Conservation (phyloP, 2,329 filamentous ascomycete species). For the Colletotrichum zoysiae region DNA sequence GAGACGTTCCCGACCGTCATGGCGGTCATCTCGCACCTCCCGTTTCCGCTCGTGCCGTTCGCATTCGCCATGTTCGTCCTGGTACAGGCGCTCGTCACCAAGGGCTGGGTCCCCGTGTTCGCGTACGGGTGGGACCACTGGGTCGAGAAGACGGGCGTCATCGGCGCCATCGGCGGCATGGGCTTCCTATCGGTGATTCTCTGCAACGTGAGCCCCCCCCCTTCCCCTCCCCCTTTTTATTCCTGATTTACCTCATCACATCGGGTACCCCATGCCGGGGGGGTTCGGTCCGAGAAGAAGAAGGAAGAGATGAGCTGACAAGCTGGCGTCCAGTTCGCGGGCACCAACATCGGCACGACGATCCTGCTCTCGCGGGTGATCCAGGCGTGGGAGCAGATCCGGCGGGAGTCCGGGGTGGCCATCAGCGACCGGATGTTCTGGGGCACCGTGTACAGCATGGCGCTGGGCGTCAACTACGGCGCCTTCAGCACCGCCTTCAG, state of each 20-base stretch:
- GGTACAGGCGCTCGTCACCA: constrained; percentile 78
- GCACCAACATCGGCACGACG: constrained; percentile 82
- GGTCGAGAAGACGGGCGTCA: constrained; percentile 76
- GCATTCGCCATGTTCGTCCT: constrained; percentile 81
- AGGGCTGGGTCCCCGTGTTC: constrained; percentile 81
- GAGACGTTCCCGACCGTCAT: constrained; percentile 79
- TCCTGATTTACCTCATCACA: too few relatives aligned
- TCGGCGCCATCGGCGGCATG: constrained; percentile 79
- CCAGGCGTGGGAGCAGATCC: constrained; percentile 75
- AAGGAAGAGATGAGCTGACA: constrained; percentile 35
- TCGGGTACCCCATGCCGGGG: too few relatives aligned
- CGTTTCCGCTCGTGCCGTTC: constrained; percentile 77
- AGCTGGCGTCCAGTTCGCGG: constrained; percentile 69
- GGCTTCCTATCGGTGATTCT: constrained; percentile 77
- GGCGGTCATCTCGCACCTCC: constrained; percentile 74
- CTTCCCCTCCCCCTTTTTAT: constrained; percentile 39
- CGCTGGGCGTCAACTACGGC: constrained; percentile 80
- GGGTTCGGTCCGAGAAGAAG: not conserved
- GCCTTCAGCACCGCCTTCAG: constrained; percentile 81
- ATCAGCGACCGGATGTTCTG: constrained; percentile 77
- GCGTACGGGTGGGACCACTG: constrained; percentile 81
- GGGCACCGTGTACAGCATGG: constrained; percentile 81
- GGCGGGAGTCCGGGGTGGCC: constrained; percentile 56
- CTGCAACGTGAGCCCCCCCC: constrained; percentile 71
- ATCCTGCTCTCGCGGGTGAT: constrained; percentile 79